phyloP scores from a whole-genome alignment of 2,329 filamentous ascomycete species.

The Aureobasidium lini region DNA sequence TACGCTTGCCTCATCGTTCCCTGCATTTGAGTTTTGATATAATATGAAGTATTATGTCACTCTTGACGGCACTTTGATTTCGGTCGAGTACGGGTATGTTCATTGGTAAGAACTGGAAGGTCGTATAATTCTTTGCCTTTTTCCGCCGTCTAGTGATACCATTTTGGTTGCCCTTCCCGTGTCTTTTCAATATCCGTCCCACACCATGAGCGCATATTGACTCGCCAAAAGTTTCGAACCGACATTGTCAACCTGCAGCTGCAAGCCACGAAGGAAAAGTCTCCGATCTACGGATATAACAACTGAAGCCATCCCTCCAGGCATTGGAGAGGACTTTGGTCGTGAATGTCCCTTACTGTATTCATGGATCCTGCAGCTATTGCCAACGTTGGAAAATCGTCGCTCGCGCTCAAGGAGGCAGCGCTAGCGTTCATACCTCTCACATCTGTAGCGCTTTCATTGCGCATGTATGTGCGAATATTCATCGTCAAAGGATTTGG shows the following conservation, averaged over 20 bases:
- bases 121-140: neutral
- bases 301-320: neutral
- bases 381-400: neutral
- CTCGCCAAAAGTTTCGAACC: neutral
- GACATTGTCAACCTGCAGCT: neutral
- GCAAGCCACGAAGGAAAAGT: neutral
- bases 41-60: neutral
- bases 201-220: neutral
- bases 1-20: neutral
- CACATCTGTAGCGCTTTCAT: neutral
- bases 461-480: neutral
- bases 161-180: neutral
- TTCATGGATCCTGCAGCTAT: neutral
- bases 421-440: neutral
- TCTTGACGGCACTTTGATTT: neutral
- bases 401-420: neutral
- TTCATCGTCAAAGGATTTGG: conserved; percentile 2
- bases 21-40: neutral
- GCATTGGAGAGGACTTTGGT: neutral
- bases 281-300: neutral
- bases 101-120: neutral
- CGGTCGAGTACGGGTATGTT: neutral
- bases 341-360: neutral
- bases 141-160: neutral
- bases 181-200: neutral